Evolutionary conservation across 73 alveolate species (phyloP), one percentile per base, ranked within the genome.

Genomic region (Loxodes magnus): DNA sequence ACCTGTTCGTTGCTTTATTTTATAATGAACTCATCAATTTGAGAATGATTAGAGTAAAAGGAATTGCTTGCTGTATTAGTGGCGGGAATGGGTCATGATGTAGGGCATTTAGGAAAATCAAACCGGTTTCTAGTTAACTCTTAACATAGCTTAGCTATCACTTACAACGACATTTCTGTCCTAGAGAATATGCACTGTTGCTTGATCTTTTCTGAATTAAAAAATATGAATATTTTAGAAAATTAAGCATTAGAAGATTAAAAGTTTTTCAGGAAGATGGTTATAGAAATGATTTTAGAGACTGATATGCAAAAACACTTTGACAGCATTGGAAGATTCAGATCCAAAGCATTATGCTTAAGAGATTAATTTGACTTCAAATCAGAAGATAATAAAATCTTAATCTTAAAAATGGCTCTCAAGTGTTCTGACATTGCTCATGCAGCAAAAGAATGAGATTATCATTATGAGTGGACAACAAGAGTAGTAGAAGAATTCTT

Each of bases 401-500:
- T n/a, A 33, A 33, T 33, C 20, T n/a, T n/a, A n/a, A 33, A 33
- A 33, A 33, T 33, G 43, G 14, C 43, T n/a, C 10, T 33, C 10
- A 33, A 33, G 14, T n/a, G 10, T 12, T 66, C 83, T 17, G 91
- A 77, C 71, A 67, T 77, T 26, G 79, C 74, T 5, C 79, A 77
- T 56, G 70, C 81, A 15, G 64, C 76, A 0, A 77, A 77, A 51
- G 46, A 54, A 31, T 70, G 56, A 64, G 54, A 77, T 34, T 59
- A 71, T 9, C 70, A 76, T 31, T 19, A 53, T 30, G 12, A 44
- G 57, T 77, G 91, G 87, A 64, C 77, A 3, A 72, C 43, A 22
- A 54, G 46, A 56, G 71, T 77, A n/a, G 24, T 65, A 10, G 43
- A 64, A 26, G 91, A 77, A 43, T 77, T 77, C 41, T 77, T 81